Evolutionary conservation across 139 green algal genomes (phyloP).

Genomic region (Chlorella sp.): DNA sequence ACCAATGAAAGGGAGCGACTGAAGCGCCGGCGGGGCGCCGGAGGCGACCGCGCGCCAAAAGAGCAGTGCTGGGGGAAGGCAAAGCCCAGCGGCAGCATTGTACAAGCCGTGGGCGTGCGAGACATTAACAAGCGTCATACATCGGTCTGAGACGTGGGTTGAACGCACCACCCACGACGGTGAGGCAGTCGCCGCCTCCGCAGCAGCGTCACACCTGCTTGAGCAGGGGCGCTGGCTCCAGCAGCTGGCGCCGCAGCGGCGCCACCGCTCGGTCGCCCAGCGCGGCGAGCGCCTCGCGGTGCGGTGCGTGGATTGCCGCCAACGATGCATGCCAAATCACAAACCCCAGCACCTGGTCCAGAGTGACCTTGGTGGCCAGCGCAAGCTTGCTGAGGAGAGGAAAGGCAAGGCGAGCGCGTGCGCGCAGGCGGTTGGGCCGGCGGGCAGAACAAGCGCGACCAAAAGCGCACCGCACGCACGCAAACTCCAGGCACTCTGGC

Average conservation of each 20-base stretch:
- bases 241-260: background rate
- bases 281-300: background rate
- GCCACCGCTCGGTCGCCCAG: slow-evolving; percentile 2
- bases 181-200: no score
- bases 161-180: no score
- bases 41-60: no score
- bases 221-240: background rate
- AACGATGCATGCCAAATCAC: slow-evolving; percentile 34
- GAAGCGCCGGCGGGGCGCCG: no score
- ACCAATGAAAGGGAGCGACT: no score
- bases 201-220: background rate
- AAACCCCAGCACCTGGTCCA: slow-evolving; percentile 38
- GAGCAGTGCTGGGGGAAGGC: no score
- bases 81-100: no score
- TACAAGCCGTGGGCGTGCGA: no score
- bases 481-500: background rate
- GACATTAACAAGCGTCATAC: no score
- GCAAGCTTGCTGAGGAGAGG: slow-evolving; percentile 20
- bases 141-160: no score
- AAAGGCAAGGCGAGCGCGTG: background rate
- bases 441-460: no score
- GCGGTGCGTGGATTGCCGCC: slow-evolving; percentile 14
- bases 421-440: background rate
- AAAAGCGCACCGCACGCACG: background rate
- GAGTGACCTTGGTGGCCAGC: slow-evolving; percentile 23